A percentile compares a stretch with the other conserved stretches of the same genome.
Evolutionary conservation across 1,284 basidiomycete species (phyloP).

Genomic region (Meripilus lineatus): DNA sequence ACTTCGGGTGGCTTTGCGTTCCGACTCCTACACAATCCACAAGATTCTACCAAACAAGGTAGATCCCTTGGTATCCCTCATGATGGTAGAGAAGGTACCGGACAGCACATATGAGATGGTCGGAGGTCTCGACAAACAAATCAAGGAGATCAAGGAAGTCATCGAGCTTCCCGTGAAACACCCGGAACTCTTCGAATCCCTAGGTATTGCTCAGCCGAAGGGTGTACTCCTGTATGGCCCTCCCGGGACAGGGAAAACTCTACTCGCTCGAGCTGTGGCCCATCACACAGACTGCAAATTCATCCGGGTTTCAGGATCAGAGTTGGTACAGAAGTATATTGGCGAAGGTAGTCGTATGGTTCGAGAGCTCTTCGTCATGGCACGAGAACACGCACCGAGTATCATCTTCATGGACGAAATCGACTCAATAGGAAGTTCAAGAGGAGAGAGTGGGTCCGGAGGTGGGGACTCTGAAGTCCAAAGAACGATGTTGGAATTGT

Average conservation of each 20-base stretch:
- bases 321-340: constrained; percentile 98
- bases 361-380: constrained; percentile 98
- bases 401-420: constrained; percentile 99
- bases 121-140: constrained; percentile 96
- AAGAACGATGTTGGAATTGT: constrained; percentile 94
- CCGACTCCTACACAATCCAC: constrained; percentile 93
- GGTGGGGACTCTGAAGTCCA: constrained; percentile 97
- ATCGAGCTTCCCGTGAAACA: constrained; percentile 98
- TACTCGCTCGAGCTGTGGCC: constrained; percentile 90
- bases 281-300: constrained; percentile 99
- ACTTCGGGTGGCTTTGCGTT: constrained; percentile 91
- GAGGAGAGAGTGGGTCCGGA: constrained; percentile 87
- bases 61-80: constrained; percentile 91
- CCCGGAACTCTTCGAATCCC: constrained; percentile 93
- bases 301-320: constrained; percentile 93
- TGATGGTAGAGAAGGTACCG: constrained; percentile 99
- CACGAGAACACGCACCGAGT: constrained; percentile 95
- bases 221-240: constrained; percentile 96
- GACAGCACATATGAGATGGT: constrained; percentile 99
- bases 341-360: constrained; percentile 97
- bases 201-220: constrained; percentile 97
- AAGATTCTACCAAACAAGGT: constrained; percentile 95
- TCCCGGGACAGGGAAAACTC: constrained; percentile 95
- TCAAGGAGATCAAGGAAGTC: constrained; percentile 99
- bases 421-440: constrained; percentile 93